A percentile compares a stretch with the other conserved stretches of the same genome.
phyloP scores from a whole-genome alignment of 169 alveolate species.

The Cryptosporidium xiaoi region DNA sequence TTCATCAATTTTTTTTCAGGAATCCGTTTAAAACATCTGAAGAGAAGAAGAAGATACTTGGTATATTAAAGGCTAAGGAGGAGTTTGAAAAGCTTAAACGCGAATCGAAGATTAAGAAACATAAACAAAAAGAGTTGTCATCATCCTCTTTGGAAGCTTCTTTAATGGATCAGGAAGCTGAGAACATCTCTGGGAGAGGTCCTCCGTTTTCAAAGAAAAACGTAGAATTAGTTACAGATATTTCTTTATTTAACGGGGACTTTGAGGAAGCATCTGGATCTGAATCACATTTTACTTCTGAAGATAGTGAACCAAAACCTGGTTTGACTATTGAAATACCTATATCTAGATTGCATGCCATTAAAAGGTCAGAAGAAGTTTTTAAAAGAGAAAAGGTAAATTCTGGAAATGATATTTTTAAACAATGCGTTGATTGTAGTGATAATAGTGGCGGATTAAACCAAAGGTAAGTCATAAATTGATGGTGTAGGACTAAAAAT shows the following conservation, averaged over 20 bases:
- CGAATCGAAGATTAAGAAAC: background rate
- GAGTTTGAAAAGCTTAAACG: constrained; percentile 20
- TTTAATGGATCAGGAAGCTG: background rate
- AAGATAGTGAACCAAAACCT: constrained; percentile 13
- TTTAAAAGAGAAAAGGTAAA: background rate
- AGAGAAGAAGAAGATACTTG: constrained; percentile 27
- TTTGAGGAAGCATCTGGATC: constrained; percentile 23
- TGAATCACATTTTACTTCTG: background rate
- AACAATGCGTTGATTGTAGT: background rate
- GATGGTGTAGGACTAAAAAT: no score
- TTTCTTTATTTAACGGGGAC: constrained; percentile 30
- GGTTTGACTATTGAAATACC: constrained; percentile 22
- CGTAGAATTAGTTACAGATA: constrained; percentile 9
- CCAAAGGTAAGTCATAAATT: constrained; percentile 16
- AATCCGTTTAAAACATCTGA: constrained; percentile 60
- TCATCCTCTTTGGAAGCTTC: constrained; percentile 13
- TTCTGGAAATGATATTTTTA: background rate
- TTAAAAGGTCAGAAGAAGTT: constrained; percentile 1
- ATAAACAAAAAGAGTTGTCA: constrained; percentile 10
- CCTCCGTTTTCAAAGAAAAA: background rate
- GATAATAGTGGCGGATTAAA: background rate
- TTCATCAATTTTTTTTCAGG: constrained; percentile 1
- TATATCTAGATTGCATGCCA: constrained; percentile 11
- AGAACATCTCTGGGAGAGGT: no score
- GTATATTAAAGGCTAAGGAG: constrained; percentile 31